These are phyloP conservation scores for Mycena rebaudengoi DNA, from an alignment of 768 basidiomycete genomes.

Conservation along the genomic window DNA sequence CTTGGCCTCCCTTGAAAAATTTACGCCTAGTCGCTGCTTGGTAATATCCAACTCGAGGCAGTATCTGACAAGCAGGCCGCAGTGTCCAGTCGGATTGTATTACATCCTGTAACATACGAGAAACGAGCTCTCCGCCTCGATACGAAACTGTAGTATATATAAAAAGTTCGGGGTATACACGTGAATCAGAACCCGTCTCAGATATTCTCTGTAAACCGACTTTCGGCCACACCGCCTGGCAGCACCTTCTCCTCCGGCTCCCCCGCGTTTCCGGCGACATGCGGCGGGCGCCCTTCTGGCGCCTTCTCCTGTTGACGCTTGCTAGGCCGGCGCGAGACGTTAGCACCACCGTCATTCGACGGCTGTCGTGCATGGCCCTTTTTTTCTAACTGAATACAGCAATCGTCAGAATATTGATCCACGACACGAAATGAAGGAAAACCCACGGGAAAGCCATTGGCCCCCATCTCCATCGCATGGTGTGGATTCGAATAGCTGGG, in stretches of 20 bases:
- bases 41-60: too few species aligned
- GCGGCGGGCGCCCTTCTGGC: conserved; percentile 62
- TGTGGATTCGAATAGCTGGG: conserved; percentile 68
- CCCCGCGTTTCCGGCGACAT: conserved; percentile 20
- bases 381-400: conserved; percentile 45
- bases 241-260: neutral
- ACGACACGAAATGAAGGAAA: neutral
- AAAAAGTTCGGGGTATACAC: too few species aligned
- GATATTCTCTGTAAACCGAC: conserved; percentile 30
- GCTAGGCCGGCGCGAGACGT: conserved; percentile 54
- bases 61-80: too few species aligned
- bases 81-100: too few species aligned
- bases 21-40: too few species aligned
- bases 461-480: conserved; percentile 49
- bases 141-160: too few species aligned
- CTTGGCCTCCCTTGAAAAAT: too few species aligned
- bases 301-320: conserved; percentile 79
- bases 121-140: too few species aligned
- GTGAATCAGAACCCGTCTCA: conserved; percentile 7
- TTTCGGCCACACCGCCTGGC: conserved; percentile 27
- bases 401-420: neutral
- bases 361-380: conserved; percentile 33
- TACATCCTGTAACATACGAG: too few species aligned
- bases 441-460: conserved; percentile 73
- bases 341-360: conserved; percentile 37